phyloP scores from a whole-genome alignment of 768 basidiomycete species.

The Lactarius indigo region DNA sequence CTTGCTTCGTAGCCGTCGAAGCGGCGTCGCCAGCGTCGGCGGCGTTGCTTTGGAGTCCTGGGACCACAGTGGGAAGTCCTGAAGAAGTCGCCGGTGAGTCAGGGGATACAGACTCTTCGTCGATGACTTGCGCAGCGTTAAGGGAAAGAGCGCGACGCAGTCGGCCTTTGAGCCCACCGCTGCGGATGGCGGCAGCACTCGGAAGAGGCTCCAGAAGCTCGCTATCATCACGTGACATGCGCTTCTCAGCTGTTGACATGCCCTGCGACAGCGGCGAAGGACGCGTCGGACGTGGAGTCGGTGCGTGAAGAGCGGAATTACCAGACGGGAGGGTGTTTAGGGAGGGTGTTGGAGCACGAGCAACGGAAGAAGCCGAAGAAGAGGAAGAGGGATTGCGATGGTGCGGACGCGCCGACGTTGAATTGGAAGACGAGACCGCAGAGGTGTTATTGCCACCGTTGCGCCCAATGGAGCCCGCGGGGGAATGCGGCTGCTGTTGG shows the following conservation, averaged over 20 bases:
- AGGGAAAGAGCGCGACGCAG: conserved; percentile 71
- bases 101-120: conserved; percentile 51
- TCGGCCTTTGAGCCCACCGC: conserved; percentile 72
- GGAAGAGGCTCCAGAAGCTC: conserved; percentile 47
- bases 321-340: conserved; percentile 33
- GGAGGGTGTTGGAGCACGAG: conserved; percentile 30
- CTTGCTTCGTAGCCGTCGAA: conserved; percentile 34
- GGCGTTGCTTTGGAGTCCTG: conserved; percentile 29
- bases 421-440: conserved; percentile 24
- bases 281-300: conserved; percentile 31
- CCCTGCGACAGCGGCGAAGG: conserved; percentile 73
- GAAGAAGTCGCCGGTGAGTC: conserved; percentile 28
- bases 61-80: not conserved
- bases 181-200: conserved; percentile 42
- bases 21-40: conserved; percentile 30
- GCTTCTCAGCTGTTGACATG: conserved; percentile 61
- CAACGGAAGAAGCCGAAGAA: conserved; percentile 39
- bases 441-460: conserved; percentile 7
- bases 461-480: conserved; percentile 11
- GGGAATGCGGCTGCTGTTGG: conserved; percentile 19
- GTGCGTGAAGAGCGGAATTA: conserved; percentile 32
- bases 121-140: conserved; percentile 54
- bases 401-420: conserved; percentile 35
- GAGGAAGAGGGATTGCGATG: conserved; percentile 48
- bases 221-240: conserved; percentile 75